Evolutionary conservation across 2,329 filamentous ascomycete species (phyloP).

Genomic region (Talaromyces sp.): DNA sequence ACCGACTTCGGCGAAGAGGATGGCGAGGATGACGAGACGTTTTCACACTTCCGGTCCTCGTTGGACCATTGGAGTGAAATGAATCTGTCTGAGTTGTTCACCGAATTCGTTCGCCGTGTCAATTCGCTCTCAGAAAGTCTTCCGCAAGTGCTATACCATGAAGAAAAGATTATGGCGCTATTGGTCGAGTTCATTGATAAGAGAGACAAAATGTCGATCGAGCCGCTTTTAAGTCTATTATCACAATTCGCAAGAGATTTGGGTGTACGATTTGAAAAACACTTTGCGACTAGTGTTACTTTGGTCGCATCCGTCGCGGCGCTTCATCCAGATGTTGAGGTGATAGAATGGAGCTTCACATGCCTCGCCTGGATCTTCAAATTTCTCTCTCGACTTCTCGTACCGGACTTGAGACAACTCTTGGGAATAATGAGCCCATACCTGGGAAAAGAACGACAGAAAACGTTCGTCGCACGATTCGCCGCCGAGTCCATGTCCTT

Average conservation of each 20-base stretch:
- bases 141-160: constrained; percentile 86
- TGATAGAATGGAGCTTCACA: constrained; percentile 97
- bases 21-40: constrained; percentile 64
- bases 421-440: constrained; percentile 79
- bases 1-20: constrained; percentile 76
- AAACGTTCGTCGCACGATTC: constrained; percentile 84
- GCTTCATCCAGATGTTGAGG: constrained; percentile 72
- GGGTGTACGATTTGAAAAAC: constrained; percentile 79
- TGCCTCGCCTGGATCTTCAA: constrained; percentile 96
- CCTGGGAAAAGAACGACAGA: constrained; percentile 76
- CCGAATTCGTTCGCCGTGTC: constrained; percentile 70
- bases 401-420: constrained; percentile 79
- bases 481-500: constrained; percentile 95
- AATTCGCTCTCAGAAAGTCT: constrained; percentile 81
- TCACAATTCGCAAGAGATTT: constrained; percentile 94
- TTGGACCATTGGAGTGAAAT: constrained; percentile 87
- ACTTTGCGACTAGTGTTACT: constrained; percentile 72
- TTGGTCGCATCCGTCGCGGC: constrained; percentile 75
- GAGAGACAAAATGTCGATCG: constrained; percentile 74
- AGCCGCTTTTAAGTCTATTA: constrained; percentile 82
- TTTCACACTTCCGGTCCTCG: constrained; percentile 82
- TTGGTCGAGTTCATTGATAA: constrained; percentile 72
- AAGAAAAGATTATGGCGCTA: constrained; percentile 75
- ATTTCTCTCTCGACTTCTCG: constrained; percentile 82
- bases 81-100: constrained; percentile 81